Conservation (phyloP, 352 stramenopile species). For the Globisporangium nodosum region DNA sequence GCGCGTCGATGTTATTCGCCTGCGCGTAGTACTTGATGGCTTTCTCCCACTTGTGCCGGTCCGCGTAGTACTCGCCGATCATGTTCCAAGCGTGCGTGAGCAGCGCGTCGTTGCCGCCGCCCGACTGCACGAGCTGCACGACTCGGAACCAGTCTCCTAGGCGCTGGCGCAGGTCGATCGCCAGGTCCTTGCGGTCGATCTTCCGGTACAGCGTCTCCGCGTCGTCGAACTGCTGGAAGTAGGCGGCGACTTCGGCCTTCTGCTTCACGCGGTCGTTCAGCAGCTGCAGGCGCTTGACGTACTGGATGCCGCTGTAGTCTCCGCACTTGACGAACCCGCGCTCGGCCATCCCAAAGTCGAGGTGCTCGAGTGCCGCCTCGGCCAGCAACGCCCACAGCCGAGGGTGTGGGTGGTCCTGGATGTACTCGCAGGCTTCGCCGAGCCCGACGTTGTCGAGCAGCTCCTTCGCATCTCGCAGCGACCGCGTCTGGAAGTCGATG, state of each 20-base stretch:
- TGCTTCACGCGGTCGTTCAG: slow-evolving; percentile 91
- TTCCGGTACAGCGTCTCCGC: slow-evolving; percentile 89
- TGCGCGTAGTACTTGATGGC: slow-evolving; percentile 91
- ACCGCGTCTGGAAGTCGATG: slow-evolving; percentile 87
- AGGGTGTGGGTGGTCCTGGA: slow-evolving; percentile 82
- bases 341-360: slow-evolving; percentile 91
- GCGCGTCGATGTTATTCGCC: slow-evolving; percentile 61
- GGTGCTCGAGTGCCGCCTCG: slow-evolving; percentile 82
- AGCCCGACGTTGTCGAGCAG: slow-evolving; percentile 81
- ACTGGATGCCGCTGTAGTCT: slow-evolving; percentile 92
- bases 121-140: slow-evolving; percentile 74
- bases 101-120: slow-evolving; percentile 76
- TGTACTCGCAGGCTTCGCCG: slow-evolving; percentile 71
- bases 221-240: slow-evolving; percentile 91
- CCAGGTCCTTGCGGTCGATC: slow-evolving; percentile 93
- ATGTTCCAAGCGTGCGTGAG: slow-evolving; percentile 81
- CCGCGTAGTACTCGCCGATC: slow-evolving; percentile 90
- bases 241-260: slow-evolving; percentile 86
- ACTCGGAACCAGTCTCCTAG: slow-evolving; percentile 93
- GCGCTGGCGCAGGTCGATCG: slow-evolving; percentile 85
- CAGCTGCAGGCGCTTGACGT: slow-evolving; percentile 85
- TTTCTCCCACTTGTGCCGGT: slow-evolving; percentile 90
- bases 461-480: slow-evolving; percentile 82
- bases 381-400: slow-evolving; percentile 86
- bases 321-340: slow-evolving; percentile 88